Base-by-base conservation (phyloP, 306 rosid species). In the Castanospermum australe region DNA sequence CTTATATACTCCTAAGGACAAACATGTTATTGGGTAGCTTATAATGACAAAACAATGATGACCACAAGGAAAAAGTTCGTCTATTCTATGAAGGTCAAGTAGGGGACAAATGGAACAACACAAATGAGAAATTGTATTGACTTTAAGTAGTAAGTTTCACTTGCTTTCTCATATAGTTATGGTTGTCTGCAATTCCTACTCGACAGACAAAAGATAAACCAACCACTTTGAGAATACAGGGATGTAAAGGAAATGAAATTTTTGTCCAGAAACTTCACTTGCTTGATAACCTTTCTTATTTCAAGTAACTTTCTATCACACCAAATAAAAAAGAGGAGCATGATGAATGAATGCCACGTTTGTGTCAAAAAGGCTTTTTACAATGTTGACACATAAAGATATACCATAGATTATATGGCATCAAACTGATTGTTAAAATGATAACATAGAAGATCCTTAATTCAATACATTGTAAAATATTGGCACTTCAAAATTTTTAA, bases 91-190 rank as follows among this genome's bases (percentile, higher is more conserved):
- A 74, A 17, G 81, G 79, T 78, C 89, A 70, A 74, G 77, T 22
- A 78, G 79, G 79, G 61, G 89, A 86, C 89, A 86, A 62, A 76
- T 76, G 83, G 82, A 88, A 84, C 83, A 72, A 79, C 44, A 77
- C 45, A 9, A 51, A 72, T 30, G 76, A 56, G 64, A 45, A 54
- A 64, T 38, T 66, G 71, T 65, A 77, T 33, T 81, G 63, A 44
- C 69, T 66, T 74, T 42, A 73, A 30, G 50, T 33, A n/a, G 60
- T 11, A 63, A 72, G 68, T 65, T 72, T 55, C 72, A 38, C 65
- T 63, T 73, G 67, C 50, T 64, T 54, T 63, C 75, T 80, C 75
- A 63, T 73, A 7, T 64, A 14, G 84, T 73, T 73, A 41, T 64
- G 71, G 41, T 80, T 42, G 44, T 35, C 75, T 32, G 32, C 56